These are phyloP conservation scores for Gnaphalium uliginosum DNA, from an alignment of 129 eudicot species.

Conservation along the genomic window DNA sequence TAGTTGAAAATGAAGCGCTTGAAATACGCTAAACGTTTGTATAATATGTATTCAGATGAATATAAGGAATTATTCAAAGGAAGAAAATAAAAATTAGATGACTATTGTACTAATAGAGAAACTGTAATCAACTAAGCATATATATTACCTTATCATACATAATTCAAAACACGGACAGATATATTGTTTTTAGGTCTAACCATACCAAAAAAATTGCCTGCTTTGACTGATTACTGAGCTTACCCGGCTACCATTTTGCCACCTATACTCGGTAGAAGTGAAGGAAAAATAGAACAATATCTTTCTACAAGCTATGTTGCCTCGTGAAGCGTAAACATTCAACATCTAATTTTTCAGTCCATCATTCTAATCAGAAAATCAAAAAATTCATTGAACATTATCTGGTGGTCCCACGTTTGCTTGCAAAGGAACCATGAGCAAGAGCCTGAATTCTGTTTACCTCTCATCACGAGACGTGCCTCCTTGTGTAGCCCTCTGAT, in stretches of 20 bases:
- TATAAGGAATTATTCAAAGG: too few species aligned
- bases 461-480: slow-evolving; percentile 4
- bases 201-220: background rate
- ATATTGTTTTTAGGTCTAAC: background rate
- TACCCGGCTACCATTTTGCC: background rate
- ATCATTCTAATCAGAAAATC: background rate
- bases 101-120: too few species aligned
- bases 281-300: background rate
- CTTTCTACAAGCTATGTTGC: background rate
- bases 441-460: slow-evolving; percentile 2
- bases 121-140: background rate
- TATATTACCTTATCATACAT: background rate
- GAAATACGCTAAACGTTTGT: too few species aligned
- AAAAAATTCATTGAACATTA: background rate
- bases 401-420: background rate
- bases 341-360: background rate
- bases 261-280: background rate
- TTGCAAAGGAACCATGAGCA: background rate
- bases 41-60: too few species aligned
- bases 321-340: background rate
- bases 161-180: background rate
- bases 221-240: background rate
- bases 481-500: slow-evolving; percentile 17
- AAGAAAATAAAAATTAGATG: too few species aligned
- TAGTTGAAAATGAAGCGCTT: too few species aligned